Conservation (phyloP, 176 grass and related monocot species). For the Areca catechu region DNA sequence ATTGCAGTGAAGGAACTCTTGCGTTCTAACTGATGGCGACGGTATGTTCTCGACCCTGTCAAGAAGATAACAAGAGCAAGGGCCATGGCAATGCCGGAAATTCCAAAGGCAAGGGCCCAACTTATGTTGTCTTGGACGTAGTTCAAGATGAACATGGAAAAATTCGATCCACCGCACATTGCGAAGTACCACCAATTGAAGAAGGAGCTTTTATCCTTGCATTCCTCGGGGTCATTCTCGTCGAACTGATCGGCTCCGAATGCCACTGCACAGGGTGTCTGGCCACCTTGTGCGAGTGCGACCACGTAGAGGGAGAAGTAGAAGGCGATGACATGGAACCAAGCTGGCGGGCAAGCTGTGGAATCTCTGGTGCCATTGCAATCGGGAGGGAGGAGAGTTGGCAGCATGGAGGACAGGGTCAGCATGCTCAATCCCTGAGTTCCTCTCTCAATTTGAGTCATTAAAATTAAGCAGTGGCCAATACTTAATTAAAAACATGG, state of each 20-base stretch:
- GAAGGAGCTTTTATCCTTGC: conserved; percentile 47
- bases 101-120: conserved; percentile 46
- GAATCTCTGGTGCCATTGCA: neutral
- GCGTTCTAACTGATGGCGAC: conserved; percentile 20
- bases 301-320: conserved; percentile 41
- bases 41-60: conserved; percentile 29
- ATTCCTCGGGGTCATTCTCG: conserved; percentile 31
- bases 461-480: too few species aligned
- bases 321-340: conserved; percentile 32
- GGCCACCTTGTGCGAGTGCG: conserved; percentile 45
- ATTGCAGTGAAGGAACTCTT: too few species aligned
- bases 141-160: conserved; percentile 35
- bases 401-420: conserved; percentile 28
- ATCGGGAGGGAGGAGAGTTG: conserved; percentile 12
- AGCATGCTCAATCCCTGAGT: conserved; percentile 34
- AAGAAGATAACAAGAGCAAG: conserved; percentile 35
- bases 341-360: neutral
- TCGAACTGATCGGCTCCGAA: conserved; percentile 43
- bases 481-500: too few species aligned
- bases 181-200: conserved; percentile 89
- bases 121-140: conserved; percentile 67
- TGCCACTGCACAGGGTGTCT: conserved; percentile 56
- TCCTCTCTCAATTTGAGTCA: too few species aligned
- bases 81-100: conserved; percentile 33
- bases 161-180: conserved; percentile 38